Evolutionary conservation across 23 red algal genomes (phyloP).

Genomic region (Agarophyton chilense): DNA sequence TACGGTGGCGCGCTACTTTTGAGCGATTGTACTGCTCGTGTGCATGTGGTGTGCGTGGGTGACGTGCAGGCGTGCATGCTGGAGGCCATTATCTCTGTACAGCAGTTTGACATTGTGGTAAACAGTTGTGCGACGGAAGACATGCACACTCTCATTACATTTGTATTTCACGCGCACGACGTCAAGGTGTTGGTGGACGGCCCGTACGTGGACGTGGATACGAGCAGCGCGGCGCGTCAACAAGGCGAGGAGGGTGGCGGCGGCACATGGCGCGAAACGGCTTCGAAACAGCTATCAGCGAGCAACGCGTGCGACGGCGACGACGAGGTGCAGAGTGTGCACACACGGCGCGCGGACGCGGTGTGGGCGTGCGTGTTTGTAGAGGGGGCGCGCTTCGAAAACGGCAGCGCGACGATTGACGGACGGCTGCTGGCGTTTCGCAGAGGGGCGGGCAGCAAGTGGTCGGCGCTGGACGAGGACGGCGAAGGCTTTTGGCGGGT

Average conservation of each 20-base stretch:
- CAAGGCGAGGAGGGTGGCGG: not conserved
- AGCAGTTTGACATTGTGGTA: conserved; percentile 11
- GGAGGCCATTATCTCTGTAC: conserved; percentile 1
- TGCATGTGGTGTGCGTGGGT: not conserved
- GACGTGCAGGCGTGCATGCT: not conserved
- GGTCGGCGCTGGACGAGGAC: not conserved
- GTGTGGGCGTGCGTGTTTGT: conserved; percentile 11
- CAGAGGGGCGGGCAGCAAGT: not conserved
- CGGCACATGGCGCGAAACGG: not conserved
- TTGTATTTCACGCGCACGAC: not conserved
- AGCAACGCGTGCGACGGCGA: not conserved
- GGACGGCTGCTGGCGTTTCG: conserved; percentile 22
- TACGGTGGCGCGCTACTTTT: not conserved
- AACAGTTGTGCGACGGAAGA: not conserved
- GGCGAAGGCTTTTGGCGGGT: not conserved
- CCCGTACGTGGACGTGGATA: not conserved
- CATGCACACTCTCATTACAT: not conserved
- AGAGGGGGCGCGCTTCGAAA: not conserved
- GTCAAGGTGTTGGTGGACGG: conserved; percentile 31
- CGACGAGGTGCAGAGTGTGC: not conserved
- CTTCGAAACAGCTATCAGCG: not conserved
- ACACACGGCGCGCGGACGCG: not conserved
- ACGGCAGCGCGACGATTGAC: not conserved
- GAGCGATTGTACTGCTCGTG: not conserved
- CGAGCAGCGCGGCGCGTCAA: not conserved